Percentiles rank a stretch among this genome's conserved stretches.
Evolutionary conservation across 2,329 filamentous ascomycete species (phyloP).

Genomic region (Epichloe bromicola): DNA sequence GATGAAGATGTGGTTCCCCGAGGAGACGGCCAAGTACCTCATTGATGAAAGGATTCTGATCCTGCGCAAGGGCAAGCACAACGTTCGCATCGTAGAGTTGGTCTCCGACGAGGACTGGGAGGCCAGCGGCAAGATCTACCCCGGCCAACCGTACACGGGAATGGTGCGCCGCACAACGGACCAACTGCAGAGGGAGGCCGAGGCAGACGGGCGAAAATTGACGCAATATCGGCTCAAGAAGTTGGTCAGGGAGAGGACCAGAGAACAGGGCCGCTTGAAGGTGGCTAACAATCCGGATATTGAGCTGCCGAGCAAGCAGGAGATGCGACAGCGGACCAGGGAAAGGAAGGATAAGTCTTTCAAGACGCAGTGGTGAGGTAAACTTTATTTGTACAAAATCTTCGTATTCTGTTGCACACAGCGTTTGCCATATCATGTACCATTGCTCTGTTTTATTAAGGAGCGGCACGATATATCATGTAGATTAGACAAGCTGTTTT

Average conservation of each 20-base stretch:
- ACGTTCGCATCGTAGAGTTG: slow-evolving; percentile 47
- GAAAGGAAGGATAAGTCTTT: slow-evolving; percentile 3
- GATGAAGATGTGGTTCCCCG: slow-evolving; percentile 44
- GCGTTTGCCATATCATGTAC: background rate
- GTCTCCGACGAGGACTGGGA: slow-evolving; percentile 42
- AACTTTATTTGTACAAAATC: background rate
- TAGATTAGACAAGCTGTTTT: background rate
- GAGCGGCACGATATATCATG: background rate
- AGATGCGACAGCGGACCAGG: slow-evolving; percentile 16
- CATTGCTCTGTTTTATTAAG: background rate
- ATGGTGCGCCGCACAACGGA: slow-evolving; percentile 29
- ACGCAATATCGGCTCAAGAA: slow-evolving; percentile 15
- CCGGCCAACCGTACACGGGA: slow-evolving; percentile 39
- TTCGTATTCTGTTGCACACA: background rate
- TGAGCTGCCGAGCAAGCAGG: slow-evolving; percentile 24
- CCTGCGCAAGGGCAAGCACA: slow-evolving; percentile 50
- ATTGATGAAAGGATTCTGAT: slow-evolving; percentile 47
- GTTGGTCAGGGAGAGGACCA: slow-evolving; percentile 14
- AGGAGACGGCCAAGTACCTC: slow-evolving; percentile 46
- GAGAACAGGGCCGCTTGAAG: slow-evolving; percentile 10
- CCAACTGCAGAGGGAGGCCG: slow-evolving; percentile 23
- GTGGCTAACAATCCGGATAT: slow-evolving; percentile 29
- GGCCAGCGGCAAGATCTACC: slow-evolving; percentile 35
- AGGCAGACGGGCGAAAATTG: slow-evolving; percentile 16
- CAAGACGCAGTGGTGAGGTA: background rate